These are phyloP conservation scores for Carpinus viminea DNA, from an alignment of 306 rosid genomes.

Conservation along the genomic window DNA sequence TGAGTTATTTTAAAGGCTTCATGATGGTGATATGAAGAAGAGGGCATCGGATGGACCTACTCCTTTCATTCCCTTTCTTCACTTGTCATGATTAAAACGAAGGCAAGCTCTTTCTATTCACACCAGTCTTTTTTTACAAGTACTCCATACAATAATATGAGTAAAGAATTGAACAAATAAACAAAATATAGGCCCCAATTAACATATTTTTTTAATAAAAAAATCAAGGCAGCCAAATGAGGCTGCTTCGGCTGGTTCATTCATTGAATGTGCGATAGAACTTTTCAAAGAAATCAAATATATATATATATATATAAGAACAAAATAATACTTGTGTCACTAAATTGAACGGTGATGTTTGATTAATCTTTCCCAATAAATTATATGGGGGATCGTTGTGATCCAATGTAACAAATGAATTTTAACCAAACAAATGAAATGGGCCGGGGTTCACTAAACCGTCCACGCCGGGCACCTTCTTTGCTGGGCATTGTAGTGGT, in stretches of 20 bases:
- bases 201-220: not conserved
- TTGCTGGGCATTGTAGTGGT: too few species aligned
- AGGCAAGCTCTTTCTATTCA: slow-evolving; percentile 29
- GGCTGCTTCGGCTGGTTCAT: not conserved
- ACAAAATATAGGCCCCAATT: not conserved
- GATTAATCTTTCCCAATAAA: too few species aligned
- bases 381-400: too few species aligned
- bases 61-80: slow-evolving; percentile 37
- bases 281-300: not conserved
- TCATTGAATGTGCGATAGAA: not conserved
- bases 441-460: too few species aligned
- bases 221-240: not conserved
- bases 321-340: not conserved
- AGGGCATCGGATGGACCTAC: slow-evolving; percentile 54
- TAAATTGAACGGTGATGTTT: too few species aligned
- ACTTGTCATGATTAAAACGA: slow-evolving; percentile 41
- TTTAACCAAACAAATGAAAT: too few species aligned
- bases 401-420: too few species aligned
- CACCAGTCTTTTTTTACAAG: not conserved
- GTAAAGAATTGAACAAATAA: not conserved
- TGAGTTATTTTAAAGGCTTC: slow-evolving; percentile 26
- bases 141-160: not conserved
- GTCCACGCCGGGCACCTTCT: too few species aligned
- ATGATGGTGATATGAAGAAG: slow-evolving; percentile 41
- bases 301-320: not conserved